Evolutionary conservation across 192 early-diverging fungal species (phyloP).

Genomic region (Mortierella hygrophila): DNA sequence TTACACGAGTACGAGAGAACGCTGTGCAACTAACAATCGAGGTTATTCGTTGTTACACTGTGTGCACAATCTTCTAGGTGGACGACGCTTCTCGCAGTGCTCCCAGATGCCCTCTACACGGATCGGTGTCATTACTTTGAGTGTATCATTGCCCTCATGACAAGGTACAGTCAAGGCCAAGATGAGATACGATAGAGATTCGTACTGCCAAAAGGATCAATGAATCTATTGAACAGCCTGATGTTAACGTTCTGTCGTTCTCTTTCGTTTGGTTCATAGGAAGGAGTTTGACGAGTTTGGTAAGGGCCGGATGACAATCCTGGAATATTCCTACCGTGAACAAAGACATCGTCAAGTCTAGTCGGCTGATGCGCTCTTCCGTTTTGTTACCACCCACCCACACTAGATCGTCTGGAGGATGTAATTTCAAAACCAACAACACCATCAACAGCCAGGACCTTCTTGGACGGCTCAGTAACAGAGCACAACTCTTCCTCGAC

Average conservation of each 20-base stretch:
- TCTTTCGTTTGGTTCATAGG: constrained; percentile 10
- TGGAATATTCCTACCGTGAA: not conserved
- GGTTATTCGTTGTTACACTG: not conserved
- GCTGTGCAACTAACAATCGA: not conserved
- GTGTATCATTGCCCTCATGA: constrained; percentile 56
- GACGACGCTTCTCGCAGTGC: constrained; percentile 45
- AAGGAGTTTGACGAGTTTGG: constrained; percentile 57
- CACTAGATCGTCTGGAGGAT: constrained; percentile 46
- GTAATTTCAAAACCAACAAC: constrained; percentile 46
- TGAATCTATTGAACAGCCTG: too few relatives aligned
- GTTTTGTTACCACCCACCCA: not conserved
- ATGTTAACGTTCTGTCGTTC: not conserved
- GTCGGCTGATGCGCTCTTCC: not conserved
- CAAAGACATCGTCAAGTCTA: not conserved
- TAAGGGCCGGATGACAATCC: constrained; percentile 6
- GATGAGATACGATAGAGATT: not conserved
- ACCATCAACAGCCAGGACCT: constrained; percentile 49
- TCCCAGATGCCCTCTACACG: constrained; percentile 54
- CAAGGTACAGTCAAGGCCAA: constrained; percentile 20
- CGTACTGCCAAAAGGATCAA: not conserved
- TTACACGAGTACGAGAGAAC: not conserved
- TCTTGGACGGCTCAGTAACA: constrained; percentile 51
- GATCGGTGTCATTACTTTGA: constrained; percentile 64
- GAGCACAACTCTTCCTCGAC: constrained; percentile 44
- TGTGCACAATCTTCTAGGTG: constrained; percentile 39